These are phyloP conservation scores for Crotalaria pallida DNA, from an alignment of 306 rosid species.

Conservation along the genomic window DNA sequence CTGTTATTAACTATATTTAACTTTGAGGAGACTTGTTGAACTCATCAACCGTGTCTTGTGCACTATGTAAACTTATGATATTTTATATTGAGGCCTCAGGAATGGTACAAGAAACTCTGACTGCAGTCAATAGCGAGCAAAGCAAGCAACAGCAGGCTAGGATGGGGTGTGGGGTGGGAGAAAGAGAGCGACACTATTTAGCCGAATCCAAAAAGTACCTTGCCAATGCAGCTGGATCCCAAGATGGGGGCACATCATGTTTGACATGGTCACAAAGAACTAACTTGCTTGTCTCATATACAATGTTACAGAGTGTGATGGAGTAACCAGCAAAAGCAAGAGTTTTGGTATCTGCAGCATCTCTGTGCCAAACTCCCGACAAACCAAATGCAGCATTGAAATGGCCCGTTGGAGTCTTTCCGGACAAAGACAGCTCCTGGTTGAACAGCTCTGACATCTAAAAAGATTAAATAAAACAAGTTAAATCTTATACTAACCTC, in stretches of 20 bases:
- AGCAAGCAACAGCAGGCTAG: no score
- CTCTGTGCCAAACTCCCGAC: conserved; percentile 72
- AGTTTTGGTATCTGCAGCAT: conserved; percentile 72
- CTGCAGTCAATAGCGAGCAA: no score
- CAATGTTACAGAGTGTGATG: conserved; percentile 61
- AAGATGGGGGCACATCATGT: conserved; percentile 71
- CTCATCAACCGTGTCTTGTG: no score
- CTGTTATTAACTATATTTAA: no score
- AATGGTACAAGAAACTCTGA: no score
- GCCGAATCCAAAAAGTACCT: conserved; percentile 37
- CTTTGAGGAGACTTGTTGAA: no score
- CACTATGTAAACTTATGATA: no score
- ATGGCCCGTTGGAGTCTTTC: conserved; percentile 80
- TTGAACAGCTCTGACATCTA: conserved; percentile 91
- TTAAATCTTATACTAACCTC: conserved; percentile 50
- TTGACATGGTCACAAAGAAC: conserved; percentile 56
- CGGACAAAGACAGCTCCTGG: conserved; percentile 65
- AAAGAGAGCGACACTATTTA: no score
- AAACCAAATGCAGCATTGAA: conserved; percentile 74
- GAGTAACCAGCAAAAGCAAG: conserved; percentile 77
- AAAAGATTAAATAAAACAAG: neutral
- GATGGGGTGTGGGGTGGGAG: no score
- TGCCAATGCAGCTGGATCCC: conserved; percentile 83
- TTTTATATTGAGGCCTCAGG: no score
- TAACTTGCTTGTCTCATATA: conserved; percentile 56